Conservation (phyloP, 495 filamentous ascomycete genomes). For the Letharia columbiana region DNA sequence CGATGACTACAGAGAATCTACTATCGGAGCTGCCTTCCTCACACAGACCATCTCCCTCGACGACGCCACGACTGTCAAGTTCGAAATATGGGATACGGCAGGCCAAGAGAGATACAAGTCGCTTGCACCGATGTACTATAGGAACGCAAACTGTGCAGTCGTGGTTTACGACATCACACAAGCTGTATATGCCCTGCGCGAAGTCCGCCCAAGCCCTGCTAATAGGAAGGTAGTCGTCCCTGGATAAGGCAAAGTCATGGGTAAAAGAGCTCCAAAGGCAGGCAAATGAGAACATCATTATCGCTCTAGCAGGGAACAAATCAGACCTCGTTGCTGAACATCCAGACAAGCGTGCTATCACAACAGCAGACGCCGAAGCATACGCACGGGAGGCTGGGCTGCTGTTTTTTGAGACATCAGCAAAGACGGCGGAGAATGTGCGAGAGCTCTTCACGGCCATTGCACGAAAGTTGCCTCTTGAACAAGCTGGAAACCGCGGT, state of each 20-base stretch:
- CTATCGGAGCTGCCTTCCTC: slow-evolving; percentile 96
- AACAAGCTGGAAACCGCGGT: slow-evolving; percentile 75
- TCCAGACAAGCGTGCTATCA: slow-evolving; percentile 87
- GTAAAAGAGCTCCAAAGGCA: slow-evolving; percentile 98
- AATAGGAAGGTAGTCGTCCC: slow-evolving; percentile 55
- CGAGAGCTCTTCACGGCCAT: slow-evolving; percentile 95
- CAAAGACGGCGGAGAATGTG: slow-evolving; percentile 94
- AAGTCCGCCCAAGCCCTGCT: slow-evolving; percentile 10
- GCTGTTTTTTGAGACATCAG: slow-evolving; percentile 95
- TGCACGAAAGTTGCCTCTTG: slow-evolving; percentile 90
- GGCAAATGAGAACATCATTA: slow-evolving; percentile 99
- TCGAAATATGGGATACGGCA: slow-evolving; percentile 99
- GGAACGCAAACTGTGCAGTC: slow-evolving; percentile 97
- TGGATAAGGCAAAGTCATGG: slow-evolving; percentile 98
- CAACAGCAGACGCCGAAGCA: slow-evolving; percentile 81
- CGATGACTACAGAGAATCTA: slow-evolving; percentile 98
- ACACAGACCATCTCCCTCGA: slow-evolving; percentile 97
- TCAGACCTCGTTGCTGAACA: slow-evolving; percentile 83
- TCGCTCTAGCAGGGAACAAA: slow-evolving; percentile 96
- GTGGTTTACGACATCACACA: slow-evolving; percentile 99
- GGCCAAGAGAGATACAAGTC: slow-evolving; percentile 99
- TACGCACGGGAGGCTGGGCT: slow-evolving; percentile 89
- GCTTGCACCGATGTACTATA: slow-evolving; percentile 97
- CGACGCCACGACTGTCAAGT: slow-evolving; percentile 96
- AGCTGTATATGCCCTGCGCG: slow-evolving; percentile 55